A percentile compares a stretch with the other conserved stretches of the same genome.
Conservation (phyloP, 208 protist genomes). For the Trypanosoma congolense region DNA sequence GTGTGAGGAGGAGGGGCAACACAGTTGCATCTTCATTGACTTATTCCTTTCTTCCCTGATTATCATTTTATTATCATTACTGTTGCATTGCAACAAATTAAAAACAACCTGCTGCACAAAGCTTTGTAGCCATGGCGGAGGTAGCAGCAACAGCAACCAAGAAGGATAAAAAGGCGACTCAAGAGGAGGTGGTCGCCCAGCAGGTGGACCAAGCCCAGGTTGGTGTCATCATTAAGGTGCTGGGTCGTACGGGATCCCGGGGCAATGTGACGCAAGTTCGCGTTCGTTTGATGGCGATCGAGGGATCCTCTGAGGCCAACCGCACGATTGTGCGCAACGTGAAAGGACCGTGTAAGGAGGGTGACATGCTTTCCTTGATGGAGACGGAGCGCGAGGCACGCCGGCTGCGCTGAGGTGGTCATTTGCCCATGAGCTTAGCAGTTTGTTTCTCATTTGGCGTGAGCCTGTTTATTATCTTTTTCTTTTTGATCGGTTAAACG, state of each 20-base stretch:
- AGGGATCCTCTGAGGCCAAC: slow-evolving; percentile 82
- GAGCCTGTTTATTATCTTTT: slow-evolving; percentile 13
- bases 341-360: slow-evolving; percentile 98
- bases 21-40: too few species aligned
- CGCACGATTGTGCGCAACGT: slow-evolving; percentile 99
- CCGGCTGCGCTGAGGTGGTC: slow-evolving; percentile 98
- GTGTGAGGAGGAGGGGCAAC: too few species aligned
- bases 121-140: slow-evolving; percentile 20
- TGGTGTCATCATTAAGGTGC: slow-evolving; percentile 96
- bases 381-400: slow-evolving; percentile 99
- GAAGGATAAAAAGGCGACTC: slow-evolving; percentile 79
- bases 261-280: slow-evolving; percentile 99
- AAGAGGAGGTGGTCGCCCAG: slow-evolving; percentile 73
- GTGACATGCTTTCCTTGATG: slow-evolving; percentile 98
- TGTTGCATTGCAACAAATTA: too few species aligned
- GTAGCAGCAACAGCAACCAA: slow-evolving; percentile 39
- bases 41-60: too few species aligned
- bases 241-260: slow-evolving; percentile 99
- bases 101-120: too few species aligned
- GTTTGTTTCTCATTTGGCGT: slow-evolving; percentile 12
- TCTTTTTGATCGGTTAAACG: slow-evolving; percentile 20
- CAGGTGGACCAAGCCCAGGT: slow-evolving; percentile 85
- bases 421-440: too few species aligned
- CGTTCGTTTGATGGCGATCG: slow-evolving; percentile 92
- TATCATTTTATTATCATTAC: too few species aligned